These are phyloP conservation scores for Cutaneotrichosporon daszewskae DNA, from an alignment of 1,284 basidiomycete species.

Conservation along the genomic window DNA sequence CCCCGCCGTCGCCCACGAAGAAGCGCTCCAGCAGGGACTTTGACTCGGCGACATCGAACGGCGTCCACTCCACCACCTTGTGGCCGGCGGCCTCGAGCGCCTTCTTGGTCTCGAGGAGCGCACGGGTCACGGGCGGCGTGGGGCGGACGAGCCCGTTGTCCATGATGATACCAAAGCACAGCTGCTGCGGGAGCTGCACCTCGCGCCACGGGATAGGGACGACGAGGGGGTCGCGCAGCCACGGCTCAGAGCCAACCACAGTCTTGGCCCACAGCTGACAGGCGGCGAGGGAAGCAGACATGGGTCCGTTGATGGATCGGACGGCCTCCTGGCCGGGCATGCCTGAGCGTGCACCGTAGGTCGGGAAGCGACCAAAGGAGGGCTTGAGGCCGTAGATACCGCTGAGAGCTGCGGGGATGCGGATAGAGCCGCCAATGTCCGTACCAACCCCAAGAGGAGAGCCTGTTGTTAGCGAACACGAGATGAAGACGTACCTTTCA, in stretches of 20 bases:
- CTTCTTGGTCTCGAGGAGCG: constrained; percentile 56
- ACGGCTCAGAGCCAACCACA: constrained; percentile 54
- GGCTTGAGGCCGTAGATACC: constrained; percentile 67
- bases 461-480: constrained; percentile 37
- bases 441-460: constrained; percentile 62
- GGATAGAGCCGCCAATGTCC: constrained; percentile 67
- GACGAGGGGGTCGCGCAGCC: constrained; percentile 62
- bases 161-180: constrained; percentile 52
- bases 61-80: constrained; percentile 49
- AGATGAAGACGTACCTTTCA: constrained; percentile 47
- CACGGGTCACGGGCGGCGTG: constrained; percentile 64
- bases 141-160: constrained; percentile 60
- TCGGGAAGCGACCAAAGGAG: constrained; percentile 65
- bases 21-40: constrained; percentile 24
- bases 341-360: constrained; percentile 59
- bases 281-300: constrained; percentile 56
- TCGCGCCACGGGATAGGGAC: constrained; percentile 62
- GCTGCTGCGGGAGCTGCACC: constrained; percentile 57
- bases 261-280: constrained; percentile 57
- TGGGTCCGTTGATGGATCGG: constrained; percentile 65
- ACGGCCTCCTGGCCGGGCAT: constrained; percentile 66
- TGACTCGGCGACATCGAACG: constrained; percentile 19
- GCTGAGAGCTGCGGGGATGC: constrained; percentile 60
- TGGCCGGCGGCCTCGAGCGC: constrained; percentile 64
- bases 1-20: constrained; percentile 38